Conservation (phyloP, 257 asterid genomes). For the Euphrasia confusa region DNA sequence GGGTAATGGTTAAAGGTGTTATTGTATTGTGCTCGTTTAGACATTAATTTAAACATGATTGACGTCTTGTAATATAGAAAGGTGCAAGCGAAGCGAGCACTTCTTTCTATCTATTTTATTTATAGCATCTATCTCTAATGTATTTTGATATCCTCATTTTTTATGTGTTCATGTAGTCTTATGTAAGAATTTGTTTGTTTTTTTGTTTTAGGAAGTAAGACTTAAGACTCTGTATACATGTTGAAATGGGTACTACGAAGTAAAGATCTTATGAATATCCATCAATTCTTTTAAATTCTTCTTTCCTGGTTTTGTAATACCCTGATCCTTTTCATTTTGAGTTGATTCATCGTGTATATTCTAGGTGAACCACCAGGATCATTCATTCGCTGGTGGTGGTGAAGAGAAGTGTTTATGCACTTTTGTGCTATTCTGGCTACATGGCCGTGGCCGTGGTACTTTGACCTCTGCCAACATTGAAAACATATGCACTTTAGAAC, state of each 20-base stretch:
- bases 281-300: not conserved
- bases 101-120: not conserved
- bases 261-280: not conserved
- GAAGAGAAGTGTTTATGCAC: slow-evolving; percentile 56
- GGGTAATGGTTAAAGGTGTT: slow-evolving; percentile 18
- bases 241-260: slow-evolving; percentile 14
- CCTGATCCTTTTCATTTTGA: slow-evolving; percentile 10
- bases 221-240: not conserved
- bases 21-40: not conserved
- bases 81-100: slow-evolving; percentile 16
- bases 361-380: slow-evolving; percentile 42
- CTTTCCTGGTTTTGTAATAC: not conserved
- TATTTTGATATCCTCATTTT: slow-evolving; percentile 12
- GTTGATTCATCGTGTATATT: slow-evolving; percentile 18
- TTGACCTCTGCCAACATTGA: slow-evolving; percentile 30
- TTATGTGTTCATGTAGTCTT: not conserved
- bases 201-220: not conserved
- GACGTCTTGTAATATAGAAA: not conserved
- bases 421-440: slow-evolving; percentile 48
- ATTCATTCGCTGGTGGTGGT: slow-evolving; percentile 35
- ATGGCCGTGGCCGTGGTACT: slow-evolving; percentile 45
- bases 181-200: not conserved
- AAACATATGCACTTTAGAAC: slow-evolving; percentile 31
- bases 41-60: not conserved
- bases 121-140: not conserved